Base-by-base conservation (phyloP, 768 basidiomycete species). In the Dioszegia aurantiaca region DNA sequence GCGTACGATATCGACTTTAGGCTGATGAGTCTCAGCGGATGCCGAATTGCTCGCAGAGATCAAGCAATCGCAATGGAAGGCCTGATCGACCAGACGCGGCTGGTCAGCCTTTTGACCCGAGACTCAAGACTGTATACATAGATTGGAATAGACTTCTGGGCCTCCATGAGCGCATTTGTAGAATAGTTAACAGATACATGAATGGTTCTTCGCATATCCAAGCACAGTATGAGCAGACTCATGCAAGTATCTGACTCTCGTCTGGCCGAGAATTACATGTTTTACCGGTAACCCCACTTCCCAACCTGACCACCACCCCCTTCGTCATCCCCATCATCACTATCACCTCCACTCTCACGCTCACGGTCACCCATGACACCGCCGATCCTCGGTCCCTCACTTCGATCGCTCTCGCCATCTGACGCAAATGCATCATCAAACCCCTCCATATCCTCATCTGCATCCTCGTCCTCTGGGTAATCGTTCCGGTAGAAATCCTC, bases 401-500 rank as follows among this genome's bases (percentile, higher is more conserved):
- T 55, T 21, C 46, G 19, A 26, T n/a, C 43, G 16, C 49, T 23
- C 11, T 41, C 59, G 23, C 37, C 46, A 16, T 56, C 57, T 28
- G 63, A 57, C 21, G 49, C 60, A n/a, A 59, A 60, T 27, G 60
- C 60, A 52, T 63, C 58, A 44, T 55, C 62, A 45, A 58, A 72
- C n/a, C 60, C 68, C 33, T 59, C 52, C 70, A 72, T 72, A 54
- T 72, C 70, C 54, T 69, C 68, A 59, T 69, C 70, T 12, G 65
- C 70, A 63, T 69, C 70, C 46, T 73, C 70, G 31, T 73, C 71
- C 51, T 73, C 71, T 6, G 71, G 71, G 58, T 73, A 73, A 56
- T 73, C 71, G 39, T 73, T 73, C n/a, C 71, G 60, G 47, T 73
- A 73, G 31, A 59, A 73, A 52, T 70, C 71, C 42, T 73, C 71